Conservation (phyloP, 345 rosid species). For the Eucalyptus decipiens region DNA sequence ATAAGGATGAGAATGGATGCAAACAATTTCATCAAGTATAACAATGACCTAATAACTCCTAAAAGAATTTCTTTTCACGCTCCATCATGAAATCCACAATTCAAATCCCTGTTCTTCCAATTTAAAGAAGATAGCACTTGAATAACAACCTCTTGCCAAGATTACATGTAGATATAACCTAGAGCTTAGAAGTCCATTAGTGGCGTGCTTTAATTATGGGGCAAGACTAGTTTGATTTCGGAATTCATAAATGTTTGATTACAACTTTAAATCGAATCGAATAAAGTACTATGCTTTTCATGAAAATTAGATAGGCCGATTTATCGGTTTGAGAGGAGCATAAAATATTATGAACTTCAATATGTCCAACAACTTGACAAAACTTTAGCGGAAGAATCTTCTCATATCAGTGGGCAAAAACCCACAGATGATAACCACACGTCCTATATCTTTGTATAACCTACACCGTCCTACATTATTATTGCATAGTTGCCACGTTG, state of each 20-base stretch:
- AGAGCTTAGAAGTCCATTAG: background rate
- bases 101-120: too few relatives aligned
- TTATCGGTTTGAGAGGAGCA: background rate
- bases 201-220: fast-evolving
- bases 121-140: too few relatives aligned
- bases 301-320: background rate
- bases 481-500: background rate
- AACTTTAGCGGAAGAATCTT: background rate
- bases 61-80: too few relatives aligned
- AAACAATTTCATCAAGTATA: too few relatives aligned
- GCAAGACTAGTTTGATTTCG: background rate
- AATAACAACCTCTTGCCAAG: too few relatives aligned
- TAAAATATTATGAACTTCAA: background rate
- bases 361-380: background rate
- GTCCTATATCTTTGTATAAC: background rate
- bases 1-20: background rate
- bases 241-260: background rate
- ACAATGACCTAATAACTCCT: too few relatives aligned
- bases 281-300: fast-evolving
- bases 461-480: background rate
- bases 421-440: background rate
- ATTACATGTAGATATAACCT: background rate
- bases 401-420: background rate
- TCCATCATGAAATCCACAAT: too few relatives aligned
- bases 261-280: background rate